Conservation (phyloP, 495 filamentous ascomycete species). For the Penicillium daleae region DNA sequence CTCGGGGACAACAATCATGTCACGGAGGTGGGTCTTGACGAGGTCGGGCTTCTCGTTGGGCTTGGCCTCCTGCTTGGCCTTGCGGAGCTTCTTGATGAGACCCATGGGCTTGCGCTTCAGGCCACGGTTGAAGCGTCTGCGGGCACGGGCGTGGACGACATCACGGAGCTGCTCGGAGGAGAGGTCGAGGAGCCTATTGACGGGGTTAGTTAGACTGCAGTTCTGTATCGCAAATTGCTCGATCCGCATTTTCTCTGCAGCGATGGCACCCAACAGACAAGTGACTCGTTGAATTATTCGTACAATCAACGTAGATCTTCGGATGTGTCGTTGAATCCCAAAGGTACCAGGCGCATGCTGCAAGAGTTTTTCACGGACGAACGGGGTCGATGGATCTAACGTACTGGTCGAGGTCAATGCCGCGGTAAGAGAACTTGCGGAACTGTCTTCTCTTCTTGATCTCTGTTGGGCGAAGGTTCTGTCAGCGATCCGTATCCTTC, state of each 20-base stretch:
- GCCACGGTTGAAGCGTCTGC: slow-evolving; percentile 98
- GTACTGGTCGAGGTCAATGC: slow-evolving; percentile 98
- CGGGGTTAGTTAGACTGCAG: slow-evolving; percentile 28
- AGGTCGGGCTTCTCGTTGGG: slow-evolving; percentile 99
- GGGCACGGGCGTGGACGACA: slow-evolving; percentile 97
- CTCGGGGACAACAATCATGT: slow-evolving; percentile 99
- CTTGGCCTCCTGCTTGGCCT: slow-evolving; percentile 99
- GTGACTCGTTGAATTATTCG: slow-evolving; percentile 7
- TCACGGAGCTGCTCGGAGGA: slow-evolving; percentile 97
- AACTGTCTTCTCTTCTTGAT: slow-evolving; percentile 99
- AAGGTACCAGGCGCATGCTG: slow-evolving; percentile 14
- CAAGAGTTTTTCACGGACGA: slow-evolving; percentile 45
- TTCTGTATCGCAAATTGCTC: slow-evolving; percentile 15
- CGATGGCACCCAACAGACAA: slow-evolving; percentile 7
- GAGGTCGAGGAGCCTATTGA: slow-evolving; percentile 88
- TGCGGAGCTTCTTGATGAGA: slow-evolving; percentile 99
- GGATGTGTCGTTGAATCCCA: slow-evolving; percentile 50
- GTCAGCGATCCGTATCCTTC: slow-evolving; percentile 49
- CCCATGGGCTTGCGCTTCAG: slow-evolving; percentile 99
- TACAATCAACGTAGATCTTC: neutral
- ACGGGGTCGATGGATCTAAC: slow-evolving; percentile 42
- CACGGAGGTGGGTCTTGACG: slow-evolving; percentile 97
- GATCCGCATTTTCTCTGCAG: neutral
- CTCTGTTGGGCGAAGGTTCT: slow-evolving; percentile 56
- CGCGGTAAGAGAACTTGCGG: slow-evolving; percentile 99